phyloP scores from a whole-genome alignment of 352 stramenopile species.

The Phytopythium ostracodes region DNA sequence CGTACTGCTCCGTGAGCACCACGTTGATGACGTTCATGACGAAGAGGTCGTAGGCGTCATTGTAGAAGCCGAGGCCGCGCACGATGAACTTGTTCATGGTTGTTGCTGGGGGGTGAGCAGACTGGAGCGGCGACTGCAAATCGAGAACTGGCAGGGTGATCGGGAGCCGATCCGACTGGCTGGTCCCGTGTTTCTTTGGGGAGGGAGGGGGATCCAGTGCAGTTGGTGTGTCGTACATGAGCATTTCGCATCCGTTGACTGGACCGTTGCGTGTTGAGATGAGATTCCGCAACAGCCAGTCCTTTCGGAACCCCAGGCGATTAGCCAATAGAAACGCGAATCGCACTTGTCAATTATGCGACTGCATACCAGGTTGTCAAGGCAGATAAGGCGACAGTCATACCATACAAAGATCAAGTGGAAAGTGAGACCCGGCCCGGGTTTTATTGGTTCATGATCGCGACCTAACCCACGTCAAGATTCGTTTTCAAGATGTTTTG shows the following conservation, averaged over 20 bases:
- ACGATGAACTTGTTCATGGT: slow-evolving; percentile 34
- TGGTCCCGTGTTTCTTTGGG: too few relatives aligned
- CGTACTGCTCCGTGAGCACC: slow-evolving; percentile 73
- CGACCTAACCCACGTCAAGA: not conserved
- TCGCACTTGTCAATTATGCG: not conserved
- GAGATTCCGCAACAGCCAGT: slow-evolving; percentile 2
- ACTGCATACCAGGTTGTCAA: too few relatives aligned
- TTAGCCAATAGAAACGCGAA: not conserved
- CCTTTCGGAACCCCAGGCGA: slow-evolving; percentile 5
- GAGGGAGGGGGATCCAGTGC: not conserved
- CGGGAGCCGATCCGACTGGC: not conserved
- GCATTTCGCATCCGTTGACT: not conserved
- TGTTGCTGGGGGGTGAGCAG: not conserved
- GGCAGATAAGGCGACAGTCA: too few relatives aligned
- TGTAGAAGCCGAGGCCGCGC: slow-evolving; percentile 73
- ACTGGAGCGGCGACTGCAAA: slow-evolving; percentile 1
- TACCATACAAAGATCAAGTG: not conserved
- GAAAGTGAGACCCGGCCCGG: not conserved
- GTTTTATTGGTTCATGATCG: not conserved
- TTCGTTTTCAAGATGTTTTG: not conserved
- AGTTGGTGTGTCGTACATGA: not conserved
- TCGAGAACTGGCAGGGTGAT: not conserved
- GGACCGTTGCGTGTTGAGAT: not conserved
- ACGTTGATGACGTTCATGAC: slow-evolving; percentile 83
- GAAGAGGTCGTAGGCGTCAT: slow-evolving; percentile 78